These are phyloP conservation scores for Hypoxylon sp. DNA, from an alignment of 2,329 filamentous ascomycete genomes.

Conservation along the genomic window DNA sequence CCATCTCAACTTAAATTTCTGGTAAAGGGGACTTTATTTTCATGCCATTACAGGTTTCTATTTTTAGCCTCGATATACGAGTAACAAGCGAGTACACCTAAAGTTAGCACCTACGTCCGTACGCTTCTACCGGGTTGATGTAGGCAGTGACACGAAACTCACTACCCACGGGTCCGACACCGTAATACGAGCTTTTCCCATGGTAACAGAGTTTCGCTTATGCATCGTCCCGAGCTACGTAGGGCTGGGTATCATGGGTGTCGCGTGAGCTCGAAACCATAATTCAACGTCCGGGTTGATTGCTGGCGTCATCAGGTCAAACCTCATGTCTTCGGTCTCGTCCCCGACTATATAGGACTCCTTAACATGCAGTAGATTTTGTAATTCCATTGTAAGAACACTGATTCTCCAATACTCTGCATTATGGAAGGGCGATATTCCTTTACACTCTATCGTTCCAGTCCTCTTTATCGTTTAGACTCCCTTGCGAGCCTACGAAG, in stretches of 20 bases:
- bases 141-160: not conserved
- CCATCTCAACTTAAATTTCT: not conserved
- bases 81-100: not conserved
- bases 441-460: not conserved
- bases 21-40: not conserved
- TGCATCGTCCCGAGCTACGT: slow-evolving; percentile 19
- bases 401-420: not conserved
- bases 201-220: slow-evolving; percentile 19
- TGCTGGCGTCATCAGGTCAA: slow-evolving; percentile 13
- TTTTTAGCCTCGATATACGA: not conserved
- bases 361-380: not conserved
- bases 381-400: not conserved
- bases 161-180: slow-evolving; percentile 7
- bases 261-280: slow-evolving; percentile 9
- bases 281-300: slow-evolving; percentile 18
- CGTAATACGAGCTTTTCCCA: slow-evolving; percentile 15
- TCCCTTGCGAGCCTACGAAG: slow-evolving; percentile 13
- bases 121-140: not conserved
- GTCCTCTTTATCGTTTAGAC: slow-evolving; percentile 6
- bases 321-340: slow-evolving; percentile 4
- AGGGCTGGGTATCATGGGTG: slow-evolving; percentile 9
- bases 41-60: not conserved
- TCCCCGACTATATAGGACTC: not conserved
- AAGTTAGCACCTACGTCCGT: not conserved
- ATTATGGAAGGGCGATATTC: not conserved